Percentiles rank a stretch among this genome's conserved stretches.
Evolutionary conservation across 1,139 yeast species (phyloP).

Genomic region (Yamadazyma aaseri): DNA sequence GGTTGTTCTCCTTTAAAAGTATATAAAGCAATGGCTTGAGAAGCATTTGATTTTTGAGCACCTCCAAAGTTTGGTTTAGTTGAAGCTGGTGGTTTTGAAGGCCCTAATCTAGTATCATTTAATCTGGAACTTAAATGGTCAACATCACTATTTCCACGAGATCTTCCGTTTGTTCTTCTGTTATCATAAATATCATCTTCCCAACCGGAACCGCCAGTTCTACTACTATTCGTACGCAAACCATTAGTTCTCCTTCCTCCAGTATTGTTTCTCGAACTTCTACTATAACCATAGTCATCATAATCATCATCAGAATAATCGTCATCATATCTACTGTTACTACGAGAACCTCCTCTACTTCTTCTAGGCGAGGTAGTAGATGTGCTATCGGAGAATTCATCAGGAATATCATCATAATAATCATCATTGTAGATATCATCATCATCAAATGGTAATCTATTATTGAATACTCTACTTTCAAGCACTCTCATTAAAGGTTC

Average conservation of each 20-base stretch:
- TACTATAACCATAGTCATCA: constrained; percentile 28
- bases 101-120: constrained; percentile 33
- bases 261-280: constrained; percentile 7
- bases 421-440: constrained; percentile 58
- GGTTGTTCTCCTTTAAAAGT: constrained; percentile 87
- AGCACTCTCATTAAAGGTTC: constrained; percentile 85
- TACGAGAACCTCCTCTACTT: constrained; percentile 23
- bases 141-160: constrained; percentile 34
- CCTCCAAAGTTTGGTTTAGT: constrained; percentile 57
- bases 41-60: constrained; percentile 45
- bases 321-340: constrained; percentile 37
- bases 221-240: constrained; percentile 6
- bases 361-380: constrained; percentile 30
- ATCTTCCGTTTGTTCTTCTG: constrained; percentile 23
- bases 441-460: constrained; percentile 48
- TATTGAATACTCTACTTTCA: constrained; percentile 80
- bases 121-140: constrained; percentile 35
- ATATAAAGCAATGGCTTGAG: constrained; percentile 87
- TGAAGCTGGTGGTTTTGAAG: constrained; percentile 38
- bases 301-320: constrained; percentile 43
- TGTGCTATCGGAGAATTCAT: constrained; percentile 51
- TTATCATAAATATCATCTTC: constrained; percentile 82
- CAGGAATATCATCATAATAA: constrained; percentile 70
- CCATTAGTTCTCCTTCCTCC: constrained; percentile 15
- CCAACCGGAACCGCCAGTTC: constrained; percentile 45